Conservation (phyloP, 805 yeast genomes). For the Diddensiella santjacobensis region DNA sequence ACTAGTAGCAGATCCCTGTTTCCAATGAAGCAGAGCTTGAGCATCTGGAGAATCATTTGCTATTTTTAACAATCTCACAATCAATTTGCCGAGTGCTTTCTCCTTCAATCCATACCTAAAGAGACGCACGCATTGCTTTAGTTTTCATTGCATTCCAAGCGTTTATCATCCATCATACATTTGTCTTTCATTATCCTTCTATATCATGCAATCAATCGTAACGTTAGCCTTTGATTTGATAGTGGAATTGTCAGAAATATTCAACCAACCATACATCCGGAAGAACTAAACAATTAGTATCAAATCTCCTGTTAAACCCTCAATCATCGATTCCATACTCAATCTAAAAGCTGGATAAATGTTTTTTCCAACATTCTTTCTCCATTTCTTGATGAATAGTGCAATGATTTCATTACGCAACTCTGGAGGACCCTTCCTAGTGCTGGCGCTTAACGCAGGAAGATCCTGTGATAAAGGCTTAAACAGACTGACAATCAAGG, state of each 20-base stretch:
- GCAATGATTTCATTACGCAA: slow-evolving; percentile 32
- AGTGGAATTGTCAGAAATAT: slow-evolving; percentile 20
- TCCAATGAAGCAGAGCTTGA: slow-evolving; percentile 46
- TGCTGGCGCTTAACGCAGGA: slow-evolving; percentile 23
- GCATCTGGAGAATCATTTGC: slow-evolving; percentile 62
- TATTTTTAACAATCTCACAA: slow-evolving; percentile 50
- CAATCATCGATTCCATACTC: slow-evolving; percentile 21
- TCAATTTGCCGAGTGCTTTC: slow-evolving; percentile 47
- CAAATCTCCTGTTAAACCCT: neutral
- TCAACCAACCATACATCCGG: neutral
- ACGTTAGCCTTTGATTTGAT: neutral
- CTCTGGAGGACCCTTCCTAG: slow-evolving; percentile 17
- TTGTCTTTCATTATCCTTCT: slow-evolving; percentile 52
- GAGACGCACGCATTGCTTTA: too few relatives aligned
- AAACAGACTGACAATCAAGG: slow-evolving; percentile 42
- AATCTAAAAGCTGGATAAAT: slow-evolving; percentile 65
- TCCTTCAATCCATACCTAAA: slow-evolving; percentile 51
- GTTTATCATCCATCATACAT: too few relatives aligned
- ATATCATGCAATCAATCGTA: neutral
- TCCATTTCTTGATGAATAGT: slow-evolving; percentile 49
- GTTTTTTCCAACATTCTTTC: slow-evolving; percentile 53
- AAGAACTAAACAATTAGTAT: neutral
- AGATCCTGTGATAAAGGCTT: slow-evolving; percentile 38
- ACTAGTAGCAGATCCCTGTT: slow-evolving; percentile 38
- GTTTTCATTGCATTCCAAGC: too few relatives aligned